Conservation (phyloP, 441 rosid genomes). For the Breynia disticha region DNA sequence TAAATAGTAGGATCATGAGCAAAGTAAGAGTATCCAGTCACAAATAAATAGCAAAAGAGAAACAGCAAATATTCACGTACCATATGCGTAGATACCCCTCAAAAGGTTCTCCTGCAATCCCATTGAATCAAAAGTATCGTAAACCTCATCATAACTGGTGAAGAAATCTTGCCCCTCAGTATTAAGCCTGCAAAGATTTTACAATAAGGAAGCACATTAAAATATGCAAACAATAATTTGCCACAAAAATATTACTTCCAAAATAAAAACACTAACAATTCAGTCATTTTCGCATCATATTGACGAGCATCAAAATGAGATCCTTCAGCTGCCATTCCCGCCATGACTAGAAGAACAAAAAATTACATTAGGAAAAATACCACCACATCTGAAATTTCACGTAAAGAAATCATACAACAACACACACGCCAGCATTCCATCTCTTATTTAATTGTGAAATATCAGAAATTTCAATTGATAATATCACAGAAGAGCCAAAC, state of each 20-base stretch:
- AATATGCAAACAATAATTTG: not conserved
- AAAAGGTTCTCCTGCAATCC: constrained; percentile 39
- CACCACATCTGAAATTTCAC: not conserved
- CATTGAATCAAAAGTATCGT: constrained; percentile 39
- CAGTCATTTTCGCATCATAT: constrained; percentile 19
- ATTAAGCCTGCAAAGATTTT: constrained; percentile 14
- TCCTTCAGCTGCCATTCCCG: constrained; percentile 10
- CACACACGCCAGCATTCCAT: not conserved
- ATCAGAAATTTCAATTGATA: not conserved
- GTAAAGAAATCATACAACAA: not conserved
- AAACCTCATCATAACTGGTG: constrained; percentile 37
- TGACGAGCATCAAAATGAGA: constrained; percentile 11
- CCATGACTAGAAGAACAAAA: constrained; percentile 3
- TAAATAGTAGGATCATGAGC: not conserved
- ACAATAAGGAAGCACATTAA: not conserved
- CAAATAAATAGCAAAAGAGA: not conserved
- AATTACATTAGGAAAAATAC: no score
- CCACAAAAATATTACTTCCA: not conserved
- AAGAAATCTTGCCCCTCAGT: constrained; percentile 34
- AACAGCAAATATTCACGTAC: constrained; percentile 30
- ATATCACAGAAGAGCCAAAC: constrained; percentile 66
- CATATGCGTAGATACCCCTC: constrained; percentile 31
- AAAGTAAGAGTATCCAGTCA: not conserved
- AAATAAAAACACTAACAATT: constrained; percentile 14
- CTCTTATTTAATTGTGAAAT: not conserved